These are phyloP conservation scores for Mortierella hygrophila DNA, from an alignment of 192 early-diverging fungal species.

Conservation along the genomic window DNA sequence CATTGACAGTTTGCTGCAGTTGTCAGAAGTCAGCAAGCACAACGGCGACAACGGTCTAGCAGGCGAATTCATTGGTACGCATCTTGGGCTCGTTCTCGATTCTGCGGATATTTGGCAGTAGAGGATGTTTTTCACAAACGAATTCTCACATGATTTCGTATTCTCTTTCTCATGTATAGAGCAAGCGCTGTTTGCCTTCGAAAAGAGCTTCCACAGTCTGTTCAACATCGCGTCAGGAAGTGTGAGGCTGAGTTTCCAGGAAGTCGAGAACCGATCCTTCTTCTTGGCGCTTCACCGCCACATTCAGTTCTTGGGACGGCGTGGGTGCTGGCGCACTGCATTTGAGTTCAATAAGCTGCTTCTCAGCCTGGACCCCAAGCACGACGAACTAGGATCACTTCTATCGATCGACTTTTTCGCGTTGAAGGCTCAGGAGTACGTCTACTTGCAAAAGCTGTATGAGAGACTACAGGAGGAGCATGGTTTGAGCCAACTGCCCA, in stretches of 20 bases:
- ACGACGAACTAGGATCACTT: constrained; percentile 82
- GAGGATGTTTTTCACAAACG: background rate
- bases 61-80: constrained; percentile 80
- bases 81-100: background rate
- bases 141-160: background rate
- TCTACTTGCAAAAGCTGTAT: constrained; percentile 64
- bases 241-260: constrained; percentile 76
- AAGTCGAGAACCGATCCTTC: constrained; percentile 86
- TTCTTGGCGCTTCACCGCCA: constrained; percentile 88
- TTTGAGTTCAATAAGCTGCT: constrained; percentile 87
- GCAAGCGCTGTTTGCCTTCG: constrained; percentile 90
- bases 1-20: constrained; percentile 86
- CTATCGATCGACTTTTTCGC: constrained; percentile 90
- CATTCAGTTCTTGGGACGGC: constrained; percentile 84
- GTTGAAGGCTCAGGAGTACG: constrained; percentile 79
- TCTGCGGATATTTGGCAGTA: too few relatives aligned
- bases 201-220: constrained; percentile 81
- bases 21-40: constrained; percentile 89
- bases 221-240: constrained; percentile 78
- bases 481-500: constrained; percentile 68
- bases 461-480: constrained; percentile 47
- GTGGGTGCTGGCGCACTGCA: constrained; percentile 94
- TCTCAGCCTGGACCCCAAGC: constrained; percentile 77
- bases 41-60: constrained; percentile 85
- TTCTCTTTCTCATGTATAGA: constrained; percentile 56